Base-by-base conservation (phyloP, 106 monocot species). In the Xerophyta viscosa region DNA sequence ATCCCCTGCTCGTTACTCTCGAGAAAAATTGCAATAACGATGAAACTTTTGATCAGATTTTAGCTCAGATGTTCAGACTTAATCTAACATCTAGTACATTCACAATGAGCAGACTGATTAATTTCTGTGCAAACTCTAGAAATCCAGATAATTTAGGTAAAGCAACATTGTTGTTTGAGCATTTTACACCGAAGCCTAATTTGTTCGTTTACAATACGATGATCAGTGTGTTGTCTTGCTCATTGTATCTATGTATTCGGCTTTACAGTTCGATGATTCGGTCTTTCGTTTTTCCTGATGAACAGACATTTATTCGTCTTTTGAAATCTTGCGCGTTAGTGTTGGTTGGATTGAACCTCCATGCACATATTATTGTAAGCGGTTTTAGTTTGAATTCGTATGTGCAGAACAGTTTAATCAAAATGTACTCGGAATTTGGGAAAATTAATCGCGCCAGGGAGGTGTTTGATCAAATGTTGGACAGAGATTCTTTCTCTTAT, bases 81-180 rank as follows among this genome's bases (percentile, higher is more conserved):
- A 51, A 69, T 44, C 71, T 87, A 23, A 60, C 48, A 24, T 17
- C 37, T 14, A 44, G 42, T 23, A 82, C 81, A 13, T 87, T 87
- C 18, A 77, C 87, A 19, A 74, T 82, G 81, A 78, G 81, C 21
- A 71, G 87, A 56, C 74, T 82, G 18, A 70, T 87, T 28, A 41
- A 75, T 52, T 82, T 82, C 66, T 57, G 71, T 20, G 62, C 82
- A 15, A 41, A 66, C n/a, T 57, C 81, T 24, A 56, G 50, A 8
- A 46, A 57, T 20, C 71, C 65, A 8, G 50, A 62, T 17, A 50
- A 51, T 48, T 29, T 78, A 2, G 29, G 53, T 9, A 21, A 58
- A 0, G 78, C 82, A 20, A 28, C 69, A 20, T 41, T 69, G 47
- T 71, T 87, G 33, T 82, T 88, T 60, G 21, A 63, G 1, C 75